Evolutionary conservation across 768 basidiomycete genomes (phyloP).

Genomic region (Mycena chlorophos): DNA sequence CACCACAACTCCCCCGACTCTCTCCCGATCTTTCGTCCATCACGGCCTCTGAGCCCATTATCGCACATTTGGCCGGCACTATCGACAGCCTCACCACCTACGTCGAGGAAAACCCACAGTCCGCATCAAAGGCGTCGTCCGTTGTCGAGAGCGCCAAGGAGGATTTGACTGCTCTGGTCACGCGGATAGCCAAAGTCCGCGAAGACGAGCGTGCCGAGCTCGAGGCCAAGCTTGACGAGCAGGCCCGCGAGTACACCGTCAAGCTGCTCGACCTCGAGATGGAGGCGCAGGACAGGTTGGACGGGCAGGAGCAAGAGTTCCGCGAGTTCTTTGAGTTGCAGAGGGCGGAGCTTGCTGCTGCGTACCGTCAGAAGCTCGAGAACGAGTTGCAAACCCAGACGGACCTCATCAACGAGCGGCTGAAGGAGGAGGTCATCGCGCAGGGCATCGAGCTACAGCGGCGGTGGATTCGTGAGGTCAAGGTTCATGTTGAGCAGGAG

Average conservation of each 20-base stretch:
- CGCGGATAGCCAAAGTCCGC: conserved; percentile 75
- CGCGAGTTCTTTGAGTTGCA: conserved; percentile 80
- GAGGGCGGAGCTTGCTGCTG: conserved; percentile 64
- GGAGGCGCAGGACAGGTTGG: conserved; percentile 82
- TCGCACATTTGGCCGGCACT: conserved; percentile 86
- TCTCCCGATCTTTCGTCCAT: conserved; percentile 78
- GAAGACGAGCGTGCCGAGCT: conserved; percentile 75
- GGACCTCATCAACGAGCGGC: conserved; percentile 89
- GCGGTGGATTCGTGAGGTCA: conserved; percentile 95
- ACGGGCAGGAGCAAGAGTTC: conserved; percentile 84
- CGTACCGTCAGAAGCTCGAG: conserved; percentile 85
- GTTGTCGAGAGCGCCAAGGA: conserved; percentile 79
- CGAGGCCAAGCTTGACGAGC: conserved; percentile 69
- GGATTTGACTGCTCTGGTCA: conserved; percentile 77
- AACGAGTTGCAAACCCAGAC: conserved; percentile 84
- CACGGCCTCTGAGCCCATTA: conserved; percentile 81
- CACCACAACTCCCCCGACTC: conserved; percentile 66
- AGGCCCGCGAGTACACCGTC: conserved; percentile 78
- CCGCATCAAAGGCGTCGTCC: conserved; percentile 64
- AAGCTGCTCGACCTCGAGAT: conserved; percentile 83
- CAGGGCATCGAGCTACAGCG: conserved; percentile 98
- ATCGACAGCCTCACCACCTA: conserved; percentile 91
- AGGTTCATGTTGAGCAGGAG: conserved; percentile 93
- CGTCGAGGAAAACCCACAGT: conserved; percentile 71
- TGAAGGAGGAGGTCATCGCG: conserved; percentile 92